Evolutionary conservation across 2,329 filamentous ascomycete species (phyloP), one percentile per base, ranked within the genome.

Genomic region (Metarhizium brunneum): DNA sequence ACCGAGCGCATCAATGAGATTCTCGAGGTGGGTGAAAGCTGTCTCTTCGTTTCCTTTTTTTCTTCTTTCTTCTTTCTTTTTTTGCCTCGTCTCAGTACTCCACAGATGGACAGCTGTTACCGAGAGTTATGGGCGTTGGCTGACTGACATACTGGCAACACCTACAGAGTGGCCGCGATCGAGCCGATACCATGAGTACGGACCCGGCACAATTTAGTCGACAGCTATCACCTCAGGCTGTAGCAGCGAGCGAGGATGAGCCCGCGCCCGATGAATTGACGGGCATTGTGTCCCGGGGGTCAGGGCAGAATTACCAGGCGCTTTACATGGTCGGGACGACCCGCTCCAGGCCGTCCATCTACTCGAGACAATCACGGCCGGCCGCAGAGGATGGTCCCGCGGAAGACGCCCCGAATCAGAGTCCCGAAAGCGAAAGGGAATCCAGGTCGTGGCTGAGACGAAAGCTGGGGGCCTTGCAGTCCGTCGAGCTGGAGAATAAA

Each of bases 401-500:
- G 32, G 30, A 3, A 11, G 20, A 51, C 14, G 32, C 20, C 18
- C 36, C 43, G 25, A 25, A 47, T 10, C 47, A 30, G 10, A 14
- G 61, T 10, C 60, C 57, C 32, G 57, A 62, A n/a, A 61, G 61
- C 32, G 57, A 62, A n/a, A 61, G 61, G 6, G 57, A 64, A 36
- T 57, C 57, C 6, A 64, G 25, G 58, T 59, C 61, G 47, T 84
- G 84, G 79, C 84, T 80, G 77, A 73, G 73, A 62, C 65, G 66
- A 36, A 67, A 81, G 43, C 61, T 76, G 29, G 71, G 67, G 7
- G 70, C 75, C 56, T 77, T 85, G 53, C 76, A 74, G 63, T 82
- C 81, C 5, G 79, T 94, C 53, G 88, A 92, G 73, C 71, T 94
- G 58, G 89, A 94, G 69, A 94, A 94, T 66, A 92, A 90, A 70